Base-by-base conservation (phyloP, 495 filamentous ascomycete species). In the Durotheca rogersii region DNA sequence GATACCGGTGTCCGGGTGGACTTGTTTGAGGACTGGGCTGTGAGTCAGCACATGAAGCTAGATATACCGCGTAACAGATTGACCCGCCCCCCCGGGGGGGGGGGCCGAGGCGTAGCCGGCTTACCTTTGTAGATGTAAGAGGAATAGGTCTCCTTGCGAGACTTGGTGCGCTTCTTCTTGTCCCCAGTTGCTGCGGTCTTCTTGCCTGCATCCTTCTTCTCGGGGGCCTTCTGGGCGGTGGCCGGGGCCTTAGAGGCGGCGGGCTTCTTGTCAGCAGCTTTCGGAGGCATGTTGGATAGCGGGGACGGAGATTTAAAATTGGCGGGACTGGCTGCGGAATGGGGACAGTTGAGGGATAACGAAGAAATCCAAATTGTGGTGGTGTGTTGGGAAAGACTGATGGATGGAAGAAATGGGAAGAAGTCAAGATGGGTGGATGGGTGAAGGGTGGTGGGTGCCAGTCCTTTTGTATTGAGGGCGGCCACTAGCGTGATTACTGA, bases 151-250 rank as follows among this genome's bases (percentile, higher is more conserved):
- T 98, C 93, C 88, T 96, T 96, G 75, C 93, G 86, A 62, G 93
- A 87, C 92, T 98, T 98, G 82, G 89, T 95, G 64, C 94, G 89
- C 90, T 98, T 98, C 88, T 97, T 98, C 90, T 98, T 97, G 51
- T 97, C 93, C 52, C 92, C 93, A 67, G 89, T 78, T 30, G 90
- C 82, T 29, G 93, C 89, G 32, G 93, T 96, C 86, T 96, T 98
- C 89, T 98, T 98, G 79, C 92, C 91, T 55, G 91, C 94, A 72
- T 96, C 92, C 86, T 97, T 96, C 87, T 97, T 96, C 84, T 96
- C 91, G 67, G 88, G 86, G 27, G 73, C 73, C 72, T 78, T 78
- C 57, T 70, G 71, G 35, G 75, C 76, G 67, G 86, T 86, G 68
- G 89, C 92, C 32, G 93, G 93, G 60, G 92, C 91, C 90, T 98